phyloP scores from a whole-genome alignment of 1,139 yeast genomes.

The Pichia sp. region DNA sequence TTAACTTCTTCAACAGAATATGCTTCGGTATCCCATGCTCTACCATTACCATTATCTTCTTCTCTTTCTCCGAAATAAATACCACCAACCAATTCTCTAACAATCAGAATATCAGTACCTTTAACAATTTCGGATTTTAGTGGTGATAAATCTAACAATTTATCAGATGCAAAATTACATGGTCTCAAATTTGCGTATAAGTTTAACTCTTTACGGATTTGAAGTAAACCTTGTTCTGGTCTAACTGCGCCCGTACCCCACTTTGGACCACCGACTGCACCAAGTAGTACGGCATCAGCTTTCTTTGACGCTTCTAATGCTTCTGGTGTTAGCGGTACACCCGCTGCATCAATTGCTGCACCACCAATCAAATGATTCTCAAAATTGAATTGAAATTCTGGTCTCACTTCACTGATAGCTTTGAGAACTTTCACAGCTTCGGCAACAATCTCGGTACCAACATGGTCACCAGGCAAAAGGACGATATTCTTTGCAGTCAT shows the following conservation, averaged over 20 bases:
- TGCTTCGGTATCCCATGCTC: slow-evolving; percentile 91
- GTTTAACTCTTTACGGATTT: slow-evolving; percentile 89
- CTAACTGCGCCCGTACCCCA: slow-evolving; percentile 95
- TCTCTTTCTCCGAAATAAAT: slow-evolving; percentile 93
- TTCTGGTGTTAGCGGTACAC: slow-evolving; percentile 84
- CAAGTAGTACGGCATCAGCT: slow-evolving; percentile 89
- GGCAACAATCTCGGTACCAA: slow-evolving; percentile 79
- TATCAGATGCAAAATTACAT: slow-evolving; percentile 86
- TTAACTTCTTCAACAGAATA: slow-evolving; percentile 87
- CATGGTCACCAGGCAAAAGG: slow-evolving; percentile 93
- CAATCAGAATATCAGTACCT: slow-evolving; percentile 89
- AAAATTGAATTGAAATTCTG: slow-evolving; percentile 63
- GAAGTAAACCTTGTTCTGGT: slow-evolving; percentile 93
- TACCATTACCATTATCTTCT: slow-evolving; percentile 80
- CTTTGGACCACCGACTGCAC: slow-evolving; percentile 99
- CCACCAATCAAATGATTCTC: slow-evolving; percentile 89
- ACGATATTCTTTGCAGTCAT: slow-evolving; percentile 57
- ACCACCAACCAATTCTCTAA: slow-evolving; percentile 95
- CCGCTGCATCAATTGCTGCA: slow-evolving; percentile 96
- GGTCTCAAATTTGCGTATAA: slow-evolving; percentile 95
- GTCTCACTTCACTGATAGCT: slow-evolving; percentile 62
- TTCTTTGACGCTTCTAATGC: slow-evolving; percentile 77
- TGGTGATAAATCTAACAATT: slow-evolving; percentile 79
- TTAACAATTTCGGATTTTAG: slow-evolving; percentile 73
- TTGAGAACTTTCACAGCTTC: slow-evolving; percentile 89